phyloP scores from a whole-genome alignment of 2,329 filamentous ascomycete genomes.

The Colletotrichum australisinense region DNA sequence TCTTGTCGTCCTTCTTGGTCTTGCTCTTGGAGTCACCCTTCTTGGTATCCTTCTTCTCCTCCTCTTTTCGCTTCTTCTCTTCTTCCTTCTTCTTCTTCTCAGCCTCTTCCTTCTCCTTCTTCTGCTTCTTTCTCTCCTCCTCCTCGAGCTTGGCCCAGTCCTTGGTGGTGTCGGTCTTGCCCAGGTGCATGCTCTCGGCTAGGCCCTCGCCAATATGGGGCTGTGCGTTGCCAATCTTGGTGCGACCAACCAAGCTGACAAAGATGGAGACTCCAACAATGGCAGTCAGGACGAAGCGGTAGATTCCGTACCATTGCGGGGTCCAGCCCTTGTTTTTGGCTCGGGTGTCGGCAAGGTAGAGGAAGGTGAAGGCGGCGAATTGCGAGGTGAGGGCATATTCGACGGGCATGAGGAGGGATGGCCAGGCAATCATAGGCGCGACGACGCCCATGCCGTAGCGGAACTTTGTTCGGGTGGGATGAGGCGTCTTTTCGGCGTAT shows the following conservation, averaged over 20 bases:
- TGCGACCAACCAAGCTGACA: slow-evolving; percentile 82
- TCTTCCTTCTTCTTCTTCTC: slow-evolving; percentile 50
- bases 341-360: slow-evolving; percentile 87
- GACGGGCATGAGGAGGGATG: slow-evolving; percentile 84
- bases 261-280: slow-evolving; percentile 87
- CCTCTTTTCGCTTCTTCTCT: slow-evolving; percentile 45
- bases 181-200: slow-evolving; percentile 50
- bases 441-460: slow-evolving; percentile 87
- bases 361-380: slow-evolving; percentile 84
- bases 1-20: slow-evolving; percentile 38
- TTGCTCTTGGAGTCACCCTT: slow-evolving; percentile 39
- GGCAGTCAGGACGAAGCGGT: slow-evolving; percentile 93
- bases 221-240: slow-evolving; percentile 70
- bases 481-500: slow-evolving; percentile 77
- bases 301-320: slow-evolving; percentile 86
- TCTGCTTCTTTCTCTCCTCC: slow-evolving; percentile 51
- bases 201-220: slow-evolving; percentile 50
- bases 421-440: slow-evolving; percentile 87
- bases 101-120: slow-evolving; percentile 52
- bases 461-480: slow-evolving; percentile 72
- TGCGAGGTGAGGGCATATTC: slow-evolving; percentile 89
- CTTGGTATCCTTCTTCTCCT: slow-evolving; percentile 40
- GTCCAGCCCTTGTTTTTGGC: slow-evolving; percentile 82
- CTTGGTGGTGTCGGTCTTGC: slow-evolving; percentile 48
- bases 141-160: slow-evolving; percentile 60